Evolutionary conservation across 768 basidiomycete genomes (phyloP), one percentile per base, ranked within the genome.

Genomic region (Rhizopogon roseolus): DNA sequence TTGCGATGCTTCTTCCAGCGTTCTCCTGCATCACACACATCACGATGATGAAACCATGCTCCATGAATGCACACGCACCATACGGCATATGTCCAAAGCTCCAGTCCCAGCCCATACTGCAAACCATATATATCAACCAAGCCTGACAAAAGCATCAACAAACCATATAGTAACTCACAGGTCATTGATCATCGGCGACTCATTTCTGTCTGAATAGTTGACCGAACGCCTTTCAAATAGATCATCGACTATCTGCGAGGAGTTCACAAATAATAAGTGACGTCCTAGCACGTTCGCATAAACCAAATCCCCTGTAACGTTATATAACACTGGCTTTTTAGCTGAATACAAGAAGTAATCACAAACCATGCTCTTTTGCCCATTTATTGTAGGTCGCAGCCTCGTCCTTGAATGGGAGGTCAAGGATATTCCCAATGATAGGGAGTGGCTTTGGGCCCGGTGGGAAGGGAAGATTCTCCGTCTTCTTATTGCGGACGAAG

Each of bases 71-170:
- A 42, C 42, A 62, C 67, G 41, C 48, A 71, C 75, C 76, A 40
- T 78, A 81, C 9, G 69, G 74, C 81, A 81, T 81, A 52, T 81
- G 79, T 0, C 75, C 79, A 42, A 82, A 80, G 42, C 76, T 77
- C 72, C 80, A 82, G 25, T 79, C 72, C 64, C 70, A 72, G 1
- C 71, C 71, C 71, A 73, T 63, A 64, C 79, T 76, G 69, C 14
- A 70, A 63, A 54, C 69, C 27, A 17, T 14, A 70, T 64, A 54
- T 70, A 43, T 44, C 22, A 39, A 17, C 25, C 32, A 6, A 50
- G 17, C 8, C n/a, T n/a, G n/a, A n/a, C n/a, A n/a, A n/a, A n/a
- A n/a, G n/a, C n/a, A n/a, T n/a, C n/a, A n/a, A n/a, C n/a, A n/a
- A n/a, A n/a, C n/a, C n/a, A n/a, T n/a, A 7, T 36, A 32, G 29